A percentile compares a stretch with the other conserved stretches of the same genome.
These are phyloP conservation scores for Pseudopyricularia javanii DNA, from an alignment of 2,329 filamentous ascomycete genomes.

Conservation along the genomic window DNA sequence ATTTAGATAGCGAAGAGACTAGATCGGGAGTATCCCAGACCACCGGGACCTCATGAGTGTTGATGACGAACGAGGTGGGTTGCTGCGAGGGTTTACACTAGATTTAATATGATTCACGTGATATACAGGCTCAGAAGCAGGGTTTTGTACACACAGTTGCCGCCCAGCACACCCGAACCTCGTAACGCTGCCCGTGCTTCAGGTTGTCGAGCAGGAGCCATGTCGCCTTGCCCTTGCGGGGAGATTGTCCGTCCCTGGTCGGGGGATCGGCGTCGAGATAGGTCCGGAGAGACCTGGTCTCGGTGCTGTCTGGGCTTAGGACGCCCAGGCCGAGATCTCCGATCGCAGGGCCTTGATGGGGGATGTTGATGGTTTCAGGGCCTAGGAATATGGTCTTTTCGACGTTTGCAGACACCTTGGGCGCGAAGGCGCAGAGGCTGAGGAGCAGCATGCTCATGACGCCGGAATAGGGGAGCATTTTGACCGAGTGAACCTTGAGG, in stretches of 20 bases:
- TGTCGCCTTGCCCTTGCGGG: slow-evolving; percentile 45
- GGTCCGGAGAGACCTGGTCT: slow-evolving; percentile 39
- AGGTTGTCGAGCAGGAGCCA: slow-evolving; percentile 73
- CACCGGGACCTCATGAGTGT: slow-evolving; percentile 46
- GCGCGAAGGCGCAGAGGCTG: slow-evolving; percentile 7
- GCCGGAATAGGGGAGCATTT: not conserved
- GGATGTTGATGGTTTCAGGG: slow-evolving; percentile 44
- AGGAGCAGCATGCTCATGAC: slow-evolving; percentile 1
- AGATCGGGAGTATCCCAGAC: slow-evolving; percentile 53
- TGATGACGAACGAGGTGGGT: slow-evolving; percentile 68
- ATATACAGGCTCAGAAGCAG: not conserved
- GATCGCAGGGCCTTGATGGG: slow-evolving; percentile 41
- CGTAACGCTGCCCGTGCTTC: slow-evolving; percentile 65
- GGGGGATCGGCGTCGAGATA: slow-evolving; percentile 59
- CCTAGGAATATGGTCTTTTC: slow-evolving; percentile 86
- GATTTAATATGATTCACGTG: not conserved
- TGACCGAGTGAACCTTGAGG: not conserved
- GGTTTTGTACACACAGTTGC: slow-evolving; percentile 57
- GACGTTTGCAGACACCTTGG: slow-evolving; percentile 51
- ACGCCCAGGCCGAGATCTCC: slow-evolving; percentile 49
- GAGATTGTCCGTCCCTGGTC: slow-evolving; percentile 14
- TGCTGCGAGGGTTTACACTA: slow-evolving; percentile 40
- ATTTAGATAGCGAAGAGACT: slow-evolving; percentile 50
- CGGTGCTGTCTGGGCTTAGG: slow-evolving; percentile 41
- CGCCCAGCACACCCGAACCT: slow-evolving; percentile 86